Evolutionary conservation across 2,329 filamentous ascomycete genomes (phyloP).

Genomic region (Beauveria caledonica): DNA sequence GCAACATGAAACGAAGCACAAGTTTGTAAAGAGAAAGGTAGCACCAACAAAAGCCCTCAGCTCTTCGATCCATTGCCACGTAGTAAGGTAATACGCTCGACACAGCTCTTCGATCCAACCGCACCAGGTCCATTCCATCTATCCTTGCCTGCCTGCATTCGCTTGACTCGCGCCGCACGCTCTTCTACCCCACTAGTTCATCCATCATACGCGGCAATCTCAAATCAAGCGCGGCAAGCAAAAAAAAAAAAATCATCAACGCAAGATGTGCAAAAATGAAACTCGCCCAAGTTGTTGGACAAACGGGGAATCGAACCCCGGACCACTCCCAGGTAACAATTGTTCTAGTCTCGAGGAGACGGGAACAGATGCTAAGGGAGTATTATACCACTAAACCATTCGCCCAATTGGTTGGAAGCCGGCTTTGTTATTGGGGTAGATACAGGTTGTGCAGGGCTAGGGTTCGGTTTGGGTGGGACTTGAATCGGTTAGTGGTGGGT

Average conservation of each 20-base stretch:
- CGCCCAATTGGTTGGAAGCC: conserved; percentile 10
- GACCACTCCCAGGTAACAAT: conserved; percentile 11
- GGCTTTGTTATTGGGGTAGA: conserved; percentile 5
- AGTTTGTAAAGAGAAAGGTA: neutral
- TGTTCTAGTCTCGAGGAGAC: neutral
- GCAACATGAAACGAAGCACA: conserved; percentile 3
- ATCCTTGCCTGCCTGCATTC: too few species aligned
- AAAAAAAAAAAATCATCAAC: neutral
- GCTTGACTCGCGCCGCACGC: too few species aligned
- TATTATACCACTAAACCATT: conserved; percentile 16
- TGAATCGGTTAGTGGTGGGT: neutral
- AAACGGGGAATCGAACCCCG: conserved; percentile 14
- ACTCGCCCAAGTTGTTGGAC: conserved; percentile 6
- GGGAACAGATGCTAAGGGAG: conserved; percentile 12
- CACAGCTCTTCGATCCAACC: too few species aligned
- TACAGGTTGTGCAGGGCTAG: conserved; percentile 11
- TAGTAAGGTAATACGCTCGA: too few species aligned
- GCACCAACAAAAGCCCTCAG: neutral
- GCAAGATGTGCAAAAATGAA: conserved; percentile 9
- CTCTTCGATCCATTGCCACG: neutral
- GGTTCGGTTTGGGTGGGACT: neutral
- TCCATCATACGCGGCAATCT: neutral
- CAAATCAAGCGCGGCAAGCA: neutral
- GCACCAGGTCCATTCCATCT: too few species aligned
- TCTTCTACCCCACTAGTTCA: neutral